Evolutionary conservation across 352 stramenopile species (phyloP), one percentile per base, ranked within the genome.

Genomic region (Peronosclerospora sorghi): DNA sequence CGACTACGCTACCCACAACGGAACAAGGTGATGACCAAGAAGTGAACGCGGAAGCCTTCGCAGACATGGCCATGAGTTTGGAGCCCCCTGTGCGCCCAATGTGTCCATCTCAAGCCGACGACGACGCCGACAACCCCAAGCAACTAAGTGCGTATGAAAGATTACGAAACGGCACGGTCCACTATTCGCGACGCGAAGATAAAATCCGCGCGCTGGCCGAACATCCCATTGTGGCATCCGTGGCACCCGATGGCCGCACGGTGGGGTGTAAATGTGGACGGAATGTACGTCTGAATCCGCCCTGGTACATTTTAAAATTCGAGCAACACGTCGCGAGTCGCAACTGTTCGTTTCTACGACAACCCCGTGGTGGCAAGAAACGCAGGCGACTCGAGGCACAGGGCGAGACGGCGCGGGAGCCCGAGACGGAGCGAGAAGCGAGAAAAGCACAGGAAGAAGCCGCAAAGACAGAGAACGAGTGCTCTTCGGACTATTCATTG

Each of bases 231-330:
- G 74, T 85, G 13, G 39, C 38, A 4, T 66, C 56, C 0, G 59
- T 83, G 1, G 51, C 66, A 0, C 5, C 44, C 0, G 74, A 90
- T 42, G 78, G 78, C 2, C 67, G 74, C 5, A 57, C 56, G 7
- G 62, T 90, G 1, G 32, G 51, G 23, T 90, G 78, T 48, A 84
- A 79, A 21, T 90, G 78, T 49, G 74, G 78, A 2, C 72, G 74
- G 30, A 64, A 46, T 32, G 78, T 90, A 37, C 64, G 73, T 0
- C 48, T 90, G 12, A 90, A 90, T 18, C 78, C 78, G 24, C 68
- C 78, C 21, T 90, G 78, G 78, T 90, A 90, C 45, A 85, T 90
- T 38, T 57, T 85, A 35, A 90, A 90, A 52, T 90, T 78, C 27
- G 78, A 90, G 54, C 78, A 90, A 60, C 78, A 90, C 41, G 57